Evolutionary conservation across 768 basidiomycete species (phyloP).

Genomic region (Pleurotus tuber-regium): DNA sequence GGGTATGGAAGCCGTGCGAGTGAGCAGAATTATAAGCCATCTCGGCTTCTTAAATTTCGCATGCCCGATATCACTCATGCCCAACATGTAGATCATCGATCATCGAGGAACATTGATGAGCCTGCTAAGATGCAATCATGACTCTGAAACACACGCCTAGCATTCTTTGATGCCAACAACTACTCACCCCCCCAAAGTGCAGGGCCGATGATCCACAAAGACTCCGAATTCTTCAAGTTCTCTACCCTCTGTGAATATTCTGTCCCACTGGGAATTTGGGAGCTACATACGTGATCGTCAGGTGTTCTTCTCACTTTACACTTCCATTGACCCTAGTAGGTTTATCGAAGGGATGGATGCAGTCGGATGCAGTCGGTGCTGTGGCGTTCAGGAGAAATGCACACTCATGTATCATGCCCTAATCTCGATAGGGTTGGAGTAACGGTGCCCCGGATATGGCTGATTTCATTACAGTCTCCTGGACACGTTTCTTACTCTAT

Average conservation of each 20-base stretch:
- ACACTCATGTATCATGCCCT: neutral
- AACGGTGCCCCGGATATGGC: neutral
- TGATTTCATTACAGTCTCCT: neutral
- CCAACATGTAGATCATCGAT: constrained; percentile 7
- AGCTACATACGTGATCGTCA: no score
- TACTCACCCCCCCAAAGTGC: neutral
- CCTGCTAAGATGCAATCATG: constrained; percentile 7
- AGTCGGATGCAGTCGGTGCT: neutral
- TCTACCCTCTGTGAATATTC: no score
- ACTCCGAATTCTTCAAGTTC: neutral
- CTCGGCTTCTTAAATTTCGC: no score
- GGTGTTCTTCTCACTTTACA: no score
- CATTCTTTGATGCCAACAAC: constrained; percentile 2
- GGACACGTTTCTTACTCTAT: neutral
- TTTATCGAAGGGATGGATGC: no score
- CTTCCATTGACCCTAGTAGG: no score
- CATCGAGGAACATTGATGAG: constrained; percentile 10
- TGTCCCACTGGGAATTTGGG: no score
- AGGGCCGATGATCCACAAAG: neutral
- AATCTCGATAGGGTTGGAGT: neutral
- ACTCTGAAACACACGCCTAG: neutral
- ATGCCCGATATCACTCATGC: no score
- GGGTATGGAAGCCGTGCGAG: no score
- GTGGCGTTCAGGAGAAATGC: neutral
- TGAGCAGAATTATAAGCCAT: no score